These are phyloP conservation scores for Yarrowia divulgata DNA, from an alignment of 805 yeast species.

Conservation along the genomic window DNA sequence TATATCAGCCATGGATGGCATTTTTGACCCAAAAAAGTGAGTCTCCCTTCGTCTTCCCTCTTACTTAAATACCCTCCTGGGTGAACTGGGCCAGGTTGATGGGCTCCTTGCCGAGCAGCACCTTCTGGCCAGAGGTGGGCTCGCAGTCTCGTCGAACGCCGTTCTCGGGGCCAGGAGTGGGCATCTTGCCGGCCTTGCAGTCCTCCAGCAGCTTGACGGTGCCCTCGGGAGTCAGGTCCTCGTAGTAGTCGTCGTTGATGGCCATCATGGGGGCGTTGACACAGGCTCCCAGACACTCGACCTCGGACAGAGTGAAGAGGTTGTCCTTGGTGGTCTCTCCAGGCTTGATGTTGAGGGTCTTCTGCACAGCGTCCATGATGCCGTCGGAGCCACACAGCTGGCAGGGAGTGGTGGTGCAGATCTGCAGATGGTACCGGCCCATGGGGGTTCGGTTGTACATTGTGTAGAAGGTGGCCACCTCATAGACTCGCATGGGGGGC, in stretches of 20 bases:
- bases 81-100: slow-evolving; percentile 73
- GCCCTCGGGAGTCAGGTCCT: slow-evolving; percentile 76
- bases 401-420: slow-evolving; percentile 91
- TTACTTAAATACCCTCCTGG: slow-evolving; percentile 50
- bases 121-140: slow-evolving; percentile 74
- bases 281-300: slow-evolving; percentile 92
- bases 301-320: slow-evolving; percentile 82
- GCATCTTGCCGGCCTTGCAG: slow-evolving; percentile 67
- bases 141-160: slow-evolving; percentile 74
- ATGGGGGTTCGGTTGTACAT: slow-evolving; percentile 88
- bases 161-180: slow-evolving; percentile 72
- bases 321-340: slow-evolving; percentile 81
- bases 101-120: slow-evolving; percentile 66
- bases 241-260: slow-evolving; percentile 80
- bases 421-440: slow-evolving; percentile 83
- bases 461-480: slow-evolving; percentile 90
- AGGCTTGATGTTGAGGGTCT: slow-evolving; percentile 67
- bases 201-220: slow-evolving; percentile 67
- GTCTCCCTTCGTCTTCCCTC: slow-evolving; percentile 4
- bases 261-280: slow-evolving; percentile 91
- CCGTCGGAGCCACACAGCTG: slow-evolving; percentile 83
- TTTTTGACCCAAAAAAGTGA: slow-evolving; percentile 9
- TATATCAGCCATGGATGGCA: slow-evolving; percentile 36
- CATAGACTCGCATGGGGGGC: slow-evolving; percentile 95
- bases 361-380: slow-evolving; percentile 72